phyloP scores from a whole-genome alignment of 176 grass and related monocot genomes.

The Aegilops longissima region DNA sequence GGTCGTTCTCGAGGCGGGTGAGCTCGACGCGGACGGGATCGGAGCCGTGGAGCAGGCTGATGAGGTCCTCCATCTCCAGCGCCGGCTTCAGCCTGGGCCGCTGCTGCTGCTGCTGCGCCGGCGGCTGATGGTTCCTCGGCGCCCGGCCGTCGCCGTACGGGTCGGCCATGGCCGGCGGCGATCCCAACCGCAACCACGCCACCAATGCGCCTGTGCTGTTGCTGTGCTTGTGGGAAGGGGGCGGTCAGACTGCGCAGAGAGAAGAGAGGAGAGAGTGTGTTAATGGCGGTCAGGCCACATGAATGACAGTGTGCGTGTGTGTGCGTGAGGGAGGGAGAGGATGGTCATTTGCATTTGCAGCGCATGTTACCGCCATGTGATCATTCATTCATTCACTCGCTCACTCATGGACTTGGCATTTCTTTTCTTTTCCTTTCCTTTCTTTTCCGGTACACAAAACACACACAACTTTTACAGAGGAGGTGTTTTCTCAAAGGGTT shows the following conservation, averaged over 20 bases:
- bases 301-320: background rate
- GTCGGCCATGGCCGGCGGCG: constrained; percentile 51
- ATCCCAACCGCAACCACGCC: background rate
- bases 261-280: background rate
- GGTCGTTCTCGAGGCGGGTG: constrained; percentile 92
- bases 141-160: constrained; percentile 38
- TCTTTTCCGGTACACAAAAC: no score
- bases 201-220: background rate
- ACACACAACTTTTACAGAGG: no score
- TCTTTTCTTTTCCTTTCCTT: no score
- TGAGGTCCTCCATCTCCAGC: constrained; percentile 95
- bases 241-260: background rate
- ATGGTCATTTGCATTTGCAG: no score
- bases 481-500: no score
- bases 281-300: constrained; percentile 5
- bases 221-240: background rate
- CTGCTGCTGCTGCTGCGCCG: constrained; percentile 22
- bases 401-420: background rate
- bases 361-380: constrained; percentile 3
- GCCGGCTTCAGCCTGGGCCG: constrained; percentile 56
- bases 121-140: constrained; percentile 30
- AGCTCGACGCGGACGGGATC: constrained; percentile 94
- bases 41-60: constrained; percentile 97
- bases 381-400: background rate
- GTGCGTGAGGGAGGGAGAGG: no score